A percentile compares a stretch with the other conserved stretches of the same genome.
Evolutionary conservation across 1,284 basidiomycete species (phyloP).

Genomic region (Apiotrichum brassicae): DNA sequence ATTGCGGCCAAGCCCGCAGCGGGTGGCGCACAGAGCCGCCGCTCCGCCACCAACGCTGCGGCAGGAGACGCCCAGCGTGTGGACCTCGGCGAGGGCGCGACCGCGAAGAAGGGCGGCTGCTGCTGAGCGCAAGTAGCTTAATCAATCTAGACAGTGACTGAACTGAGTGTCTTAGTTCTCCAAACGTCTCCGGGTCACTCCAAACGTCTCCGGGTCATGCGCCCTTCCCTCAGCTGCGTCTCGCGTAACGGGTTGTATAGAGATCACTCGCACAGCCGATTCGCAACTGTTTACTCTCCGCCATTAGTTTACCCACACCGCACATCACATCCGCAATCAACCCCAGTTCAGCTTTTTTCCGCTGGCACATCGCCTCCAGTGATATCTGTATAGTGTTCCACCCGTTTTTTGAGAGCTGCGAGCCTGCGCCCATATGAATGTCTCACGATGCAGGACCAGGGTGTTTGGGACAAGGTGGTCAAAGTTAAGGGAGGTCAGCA

Average conservation of each 20-base stretch:
- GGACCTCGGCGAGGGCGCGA: slow-evolving; percentile 60
- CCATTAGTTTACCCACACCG: too few relatives aligned
- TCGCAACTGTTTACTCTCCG: too few relatives aligned
- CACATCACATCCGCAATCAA: background rate
- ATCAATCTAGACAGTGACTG: background rate
- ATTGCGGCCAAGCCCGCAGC: slow-evolving; percentile 65
- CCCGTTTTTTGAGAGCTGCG: background rate
- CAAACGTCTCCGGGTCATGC: too few relatives aligned
- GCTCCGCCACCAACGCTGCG: slow-evolving; percentile 53
- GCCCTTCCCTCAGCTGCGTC: too few relatives aligned
- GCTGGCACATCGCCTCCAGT: background rate
- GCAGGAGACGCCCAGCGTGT: slow-evolving; percentile 58
- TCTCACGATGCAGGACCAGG: too few relatives aligned
- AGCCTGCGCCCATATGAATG: slow-evolving; percentile 5
- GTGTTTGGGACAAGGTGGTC: too few relatives aligned
- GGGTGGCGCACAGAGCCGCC: slow-evolving; percentile 52
- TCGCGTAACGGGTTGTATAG: too few relatives aligned
- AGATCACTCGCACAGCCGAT: too few relatives aligned
- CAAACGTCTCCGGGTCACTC: too few relatives aligned
- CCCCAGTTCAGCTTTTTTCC: background rate
- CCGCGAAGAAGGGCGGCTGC: slow-evolving; percentile 44
- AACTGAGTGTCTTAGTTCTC: too few relatives aligned
- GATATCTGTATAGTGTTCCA: slow-evolving; percentile 4
- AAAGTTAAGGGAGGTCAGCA: too few relatives aligned
- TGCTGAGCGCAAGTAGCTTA: slow-evolving; percentile 21